Base-by-base conservation (phyloP, 768 basidiomycete species). In the Fomitopsis pulvina region DNA sequence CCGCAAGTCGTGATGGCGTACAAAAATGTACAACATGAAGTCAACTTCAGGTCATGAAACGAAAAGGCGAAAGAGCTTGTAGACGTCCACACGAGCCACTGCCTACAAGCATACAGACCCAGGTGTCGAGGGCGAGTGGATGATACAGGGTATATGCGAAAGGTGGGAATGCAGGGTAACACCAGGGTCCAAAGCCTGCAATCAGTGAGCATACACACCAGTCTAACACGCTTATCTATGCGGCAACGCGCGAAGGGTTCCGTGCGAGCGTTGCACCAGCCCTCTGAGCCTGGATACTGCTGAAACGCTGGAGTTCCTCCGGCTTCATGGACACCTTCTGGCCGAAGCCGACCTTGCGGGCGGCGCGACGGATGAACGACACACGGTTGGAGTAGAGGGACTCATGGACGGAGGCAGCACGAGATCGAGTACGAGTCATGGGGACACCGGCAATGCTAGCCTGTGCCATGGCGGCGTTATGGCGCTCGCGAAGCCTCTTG, bases 331-430 rank as follows among this genome's bases (percentile, higher is more conserved):
- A 73, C 50, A 91, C 72, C 72, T 83, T 84, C 60, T 80, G 77
- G 46, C 87, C 86, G 66, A 96, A 92, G 53, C 92, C 90, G 63
- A 94, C 88, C 70, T 87, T 87, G 69, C 86, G 80, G 50, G 79
- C 85, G 47, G 91, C 91, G 52, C 91, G 85, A 60, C 83, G 83
- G 64, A 98, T 83, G 80, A 97, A 98, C 55, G 79, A 82, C 47
- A 91, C 89, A 78, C 94, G 91, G 70, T 96, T 96, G 47, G 88
- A 89, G 79, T 96, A 97, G 58, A 95, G 67, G 10, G 87, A 89
- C 69, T 93, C 91, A 72, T 94, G 89, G 60, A 92, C 75, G 29
- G 89, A 92, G 12, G 87, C 88, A 24, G 81, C 89, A 60, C 94
- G 90, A 1, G 92, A 95, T 58, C 85, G 82, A 29, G 92, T 96